phyloP scores from a whole-genome alignment of 1,139 yeast species.

The Kurtzmaniella quercitrusa region DNA sequence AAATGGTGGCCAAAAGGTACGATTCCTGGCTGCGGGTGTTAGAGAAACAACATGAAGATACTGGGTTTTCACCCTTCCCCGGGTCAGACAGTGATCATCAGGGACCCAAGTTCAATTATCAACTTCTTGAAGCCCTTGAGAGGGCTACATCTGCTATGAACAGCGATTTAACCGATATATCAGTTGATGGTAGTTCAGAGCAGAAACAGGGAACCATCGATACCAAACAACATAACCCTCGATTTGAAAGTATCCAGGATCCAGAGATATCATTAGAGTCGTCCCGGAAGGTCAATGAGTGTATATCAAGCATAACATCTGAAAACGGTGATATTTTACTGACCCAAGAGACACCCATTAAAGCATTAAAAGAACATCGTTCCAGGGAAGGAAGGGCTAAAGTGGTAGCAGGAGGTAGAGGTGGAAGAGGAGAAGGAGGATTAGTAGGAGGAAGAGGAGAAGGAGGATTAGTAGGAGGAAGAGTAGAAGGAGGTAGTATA shows the following conservation, averaged over 20 bases:
- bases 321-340: neutral
- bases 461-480: too few species aligned
- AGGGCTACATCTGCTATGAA: conserved; percentile 17
- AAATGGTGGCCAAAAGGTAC: conserved; percentile 34
- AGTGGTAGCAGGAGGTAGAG: too few species aligned
- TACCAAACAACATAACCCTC: too few species aligned
- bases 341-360: neutral
- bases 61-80: conserved; percentile 29
- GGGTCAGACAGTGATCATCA: conserved; percentile 15
- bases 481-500: neutral
- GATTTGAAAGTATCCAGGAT: too few species aligned
- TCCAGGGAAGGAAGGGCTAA: conserved; percentile 9
- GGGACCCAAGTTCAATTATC: conserved; percentile 27
- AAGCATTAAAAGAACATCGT: neutral
- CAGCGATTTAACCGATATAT: conserved; percentile 9
- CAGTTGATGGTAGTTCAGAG: conserved; percentile 7
- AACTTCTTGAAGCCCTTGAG: conserved; percentile 30
- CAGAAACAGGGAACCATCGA: neutral
- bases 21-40: conserved; percentile 37
- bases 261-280: too few species aligned
- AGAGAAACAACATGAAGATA: conserved; percentile 23
- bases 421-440: too few species aligned
- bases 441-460: too few species aligned
- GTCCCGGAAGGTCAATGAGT: neutral
- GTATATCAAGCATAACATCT: neutral